Evolutionary conservation across 2,329 filamentous ascomycete species (phyloP).

Genomic region (Hortaea sp.): DNA sequence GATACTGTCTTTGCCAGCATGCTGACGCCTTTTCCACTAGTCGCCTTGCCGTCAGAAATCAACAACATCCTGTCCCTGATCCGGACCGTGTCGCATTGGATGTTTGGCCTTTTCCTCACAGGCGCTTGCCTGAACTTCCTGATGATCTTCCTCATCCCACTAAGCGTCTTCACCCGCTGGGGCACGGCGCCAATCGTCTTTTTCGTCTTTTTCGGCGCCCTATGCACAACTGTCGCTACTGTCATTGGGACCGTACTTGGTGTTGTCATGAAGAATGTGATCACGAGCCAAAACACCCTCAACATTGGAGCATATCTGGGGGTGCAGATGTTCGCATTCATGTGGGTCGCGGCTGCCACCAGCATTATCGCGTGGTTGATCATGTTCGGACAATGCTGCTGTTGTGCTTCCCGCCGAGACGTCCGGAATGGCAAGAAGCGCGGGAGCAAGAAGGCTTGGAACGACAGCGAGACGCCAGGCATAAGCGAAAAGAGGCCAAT

Average conservation of each 20-base stretch:
- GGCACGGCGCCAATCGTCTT: slow-evolving; percentile 57
- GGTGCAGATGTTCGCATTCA: slow-evolving; percentile 68
- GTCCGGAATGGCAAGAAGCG: slow-evolving; percentile 39
- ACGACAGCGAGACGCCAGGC: background rate
- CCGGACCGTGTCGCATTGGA: slow-evolving; percentile 64
- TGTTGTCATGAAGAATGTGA: slow-evolving; percentile 67
- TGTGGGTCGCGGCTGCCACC: slow-evolving; percentile 71
- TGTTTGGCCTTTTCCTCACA: slow-evolving; percentile 81
- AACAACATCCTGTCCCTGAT: slow-evolving; percentile 65
- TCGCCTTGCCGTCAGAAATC: slow-evolving; percentile 68
- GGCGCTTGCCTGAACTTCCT: slow-evolving; percentile 60
- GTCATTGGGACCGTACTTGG: slow-evolving; percentile 77
- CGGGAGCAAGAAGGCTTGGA: slow-evolving; percentile 20
- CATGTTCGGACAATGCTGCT: slow-evolving; percentile 70
- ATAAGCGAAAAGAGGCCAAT: slow-evolving; percentile 1
- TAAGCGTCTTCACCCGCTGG: slow-evolving; percentile 44
- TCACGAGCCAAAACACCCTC: slow-evolving; percentile 58
- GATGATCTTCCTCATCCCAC: slow-evolving; percentile 55
- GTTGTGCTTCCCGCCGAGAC: slow-evolving; percentile 52
- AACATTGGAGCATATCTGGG: slow-evolving; percentile 68
- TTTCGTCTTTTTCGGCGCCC: slow-evolving; percentile 55
- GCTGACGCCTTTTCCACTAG: slow-evolving; percentile 28
- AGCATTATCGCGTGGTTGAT: slow-evolving; percentile 59
- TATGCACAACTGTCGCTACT: slow-evolving; percentile 59
- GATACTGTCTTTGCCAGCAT: too few species aligned